Percentiles rank a stretch among this genome's conserved stretches.
Conservation (phyloP, 305 asterid species). For the Fraxinus sp. region DNA sequence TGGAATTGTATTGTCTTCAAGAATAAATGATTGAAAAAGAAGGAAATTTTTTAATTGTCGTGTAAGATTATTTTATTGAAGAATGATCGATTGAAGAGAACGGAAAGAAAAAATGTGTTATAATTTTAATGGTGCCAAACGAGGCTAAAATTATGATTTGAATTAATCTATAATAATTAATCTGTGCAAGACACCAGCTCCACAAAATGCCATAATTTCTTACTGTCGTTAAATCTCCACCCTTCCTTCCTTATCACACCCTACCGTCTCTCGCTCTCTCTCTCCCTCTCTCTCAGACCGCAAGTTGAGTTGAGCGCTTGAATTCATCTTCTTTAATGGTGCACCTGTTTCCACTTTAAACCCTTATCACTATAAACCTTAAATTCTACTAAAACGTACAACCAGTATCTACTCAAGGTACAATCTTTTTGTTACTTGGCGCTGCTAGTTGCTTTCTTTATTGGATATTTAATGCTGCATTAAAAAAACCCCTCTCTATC, state of each 20-base stretch:
- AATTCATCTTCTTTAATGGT: constrained; percentile 32
- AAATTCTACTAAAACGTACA: constrained; percentile 17
- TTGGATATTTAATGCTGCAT: constrained; percentile 46
- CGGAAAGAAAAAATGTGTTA: too few relatives aligned
- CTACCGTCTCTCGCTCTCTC: constrained; percentile 26
- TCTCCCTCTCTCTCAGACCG: constrained; percentile 22
- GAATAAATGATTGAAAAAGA: too few relatives aligned
- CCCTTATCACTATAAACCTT: constrained; percentile 26
- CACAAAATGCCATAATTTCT: constrained; percentile 65
- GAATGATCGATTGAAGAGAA: too few relatives aligned
- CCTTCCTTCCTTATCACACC: constrained; percentile 98
- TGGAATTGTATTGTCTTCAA: too few relatives aligned
- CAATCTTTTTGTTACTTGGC: background rate
- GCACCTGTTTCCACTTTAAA: constrained; percentile 23
- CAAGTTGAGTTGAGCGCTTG: constrained; percentile 19
- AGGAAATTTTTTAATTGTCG: too few relatives aligned
- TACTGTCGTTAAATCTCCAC: constrained; percentile 82
- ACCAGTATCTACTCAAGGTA: constrained; percentile 27
- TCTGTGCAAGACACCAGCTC: constrained; percentile 44
- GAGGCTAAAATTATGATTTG: too few relatives aligned
- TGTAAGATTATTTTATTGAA: too few relatives aligned
- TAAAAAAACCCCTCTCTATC: constrained; percentile 35
- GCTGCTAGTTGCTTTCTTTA: background rate
- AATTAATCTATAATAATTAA: constrained; percentile 32
- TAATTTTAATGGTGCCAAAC: too few relatives aligned